These are phyloP conservation scores for Fraxinus xanthoxyloides DNA, from an alignment of 305 asterid species.

Conservation along the genomic window DNA sequence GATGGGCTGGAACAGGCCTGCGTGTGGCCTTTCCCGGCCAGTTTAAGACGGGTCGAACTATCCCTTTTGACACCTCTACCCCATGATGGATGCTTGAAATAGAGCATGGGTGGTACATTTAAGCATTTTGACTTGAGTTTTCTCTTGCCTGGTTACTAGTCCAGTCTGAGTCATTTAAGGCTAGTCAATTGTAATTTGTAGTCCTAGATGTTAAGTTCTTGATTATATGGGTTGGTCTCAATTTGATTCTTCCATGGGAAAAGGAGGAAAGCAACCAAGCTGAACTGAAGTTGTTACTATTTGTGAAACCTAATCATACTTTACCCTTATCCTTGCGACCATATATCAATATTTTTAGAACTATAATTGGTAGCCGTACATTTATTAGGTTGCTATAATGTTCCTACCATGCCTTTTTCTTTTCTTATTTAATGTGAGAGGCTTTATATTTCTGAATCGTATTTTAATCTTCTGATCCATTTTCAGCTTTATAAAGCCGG, in stretches of 20 bases:
- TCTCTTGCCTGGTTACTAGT: background rate
- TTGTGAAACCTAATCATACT: background rate
- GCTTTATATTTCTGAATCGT: background rate
- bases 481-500: conserved; percentile 56
- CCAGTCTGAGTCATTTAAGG: background rate
- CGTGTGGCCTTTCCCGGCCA: too few species aligned
- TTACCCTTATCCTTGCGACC: background rate
- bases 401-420: background rate
- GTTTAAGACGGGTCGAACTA: background rate
- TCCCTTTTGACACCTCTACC: background rate
- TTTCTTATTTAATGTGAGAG: background rate
- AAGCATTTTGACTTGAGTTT: background rate
- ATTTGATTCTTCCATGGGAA: background rate
- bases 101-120: background rate
- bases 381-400: background rate
- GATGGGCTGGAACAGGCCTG: too few species aligned
- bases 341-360: background rate
- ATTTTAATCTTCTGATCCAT: background rate
- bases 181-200: background rate
- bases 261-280: background rate
- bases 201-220: background rate
- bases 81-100: background rate
- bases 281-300: background rate
- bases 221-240: background rate
- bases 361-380: background rate